Evolutionary conservation across 2,329 filamentous ascomycete genomes (phyloP).

Genomic region (Nemania sp.): DNA sequence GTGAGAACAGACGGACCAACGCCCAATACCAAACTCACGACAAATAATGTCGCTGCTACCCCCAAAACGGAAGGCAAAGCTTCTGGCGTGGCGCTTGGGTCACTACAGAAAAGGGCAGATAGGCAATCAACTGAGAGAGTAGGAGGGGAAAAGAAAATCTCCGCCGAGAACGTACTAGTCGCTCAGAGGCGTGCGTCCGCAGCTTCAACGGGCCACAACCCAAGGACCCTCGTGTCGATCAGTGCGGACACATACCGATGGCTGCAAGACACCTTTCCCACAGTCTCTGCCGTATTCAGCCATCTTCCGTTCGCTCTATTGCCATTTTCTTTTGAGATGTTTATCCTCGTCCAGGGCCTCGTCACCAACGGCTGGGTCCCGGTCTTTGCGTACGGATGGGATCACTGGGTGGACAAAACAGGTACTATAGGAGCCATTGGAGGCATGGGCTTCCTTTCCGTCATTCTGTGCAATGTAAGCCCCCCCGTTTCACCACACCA

Average conservation of each 20-base stretch:
- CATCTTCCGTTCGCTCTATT: slow-evolving; percentile 71
- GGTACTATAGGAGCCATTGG: slow-evolving; percentile 70
- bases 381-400: slow-evolving; percentile 75
- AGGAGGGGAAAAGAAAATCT: slow-evolving; percentile 4
- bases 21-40: not conserved
- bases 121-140: slow-evolving; percentile 15
- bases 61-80: not conserved
- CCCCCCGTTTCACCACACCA: not conserved
- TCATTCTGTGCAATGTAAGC: slow-evolving; percentile 73
- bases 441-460: slow-evolving; percentile 74
- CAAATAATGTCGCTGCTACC: not conserved
- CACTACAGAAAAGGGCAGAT: slow-evolving; percentile 10
- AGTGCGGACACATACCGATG: slow-evolving; percentile 54
- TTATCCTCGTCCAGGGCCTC: slow-evolving; percentile 72
- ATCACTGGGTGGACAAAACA: slow-evolving; percentile 72
- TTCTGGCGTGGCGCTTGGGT: not conserved
- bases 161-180: not conserved
- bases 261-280: slow-evolving; percentile 73
- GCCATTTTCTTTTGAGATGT: slow-evolving; percentile 76
- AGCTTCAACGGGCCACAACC: slow-evolving; percentile 10
- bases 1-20: not conserved
- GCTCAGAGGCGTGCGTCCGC: not conserved
- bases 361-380: slow-evolving; percentile 76
- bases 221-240: slow-evolving; percentile 58
- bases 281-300: slow-evolving; percentile 64